Evolutionary conservation across 106 monocot species (phyloP), one percentile per base, ranked within the genome.

Genomic region (Apostasia ramifera): DNA sequence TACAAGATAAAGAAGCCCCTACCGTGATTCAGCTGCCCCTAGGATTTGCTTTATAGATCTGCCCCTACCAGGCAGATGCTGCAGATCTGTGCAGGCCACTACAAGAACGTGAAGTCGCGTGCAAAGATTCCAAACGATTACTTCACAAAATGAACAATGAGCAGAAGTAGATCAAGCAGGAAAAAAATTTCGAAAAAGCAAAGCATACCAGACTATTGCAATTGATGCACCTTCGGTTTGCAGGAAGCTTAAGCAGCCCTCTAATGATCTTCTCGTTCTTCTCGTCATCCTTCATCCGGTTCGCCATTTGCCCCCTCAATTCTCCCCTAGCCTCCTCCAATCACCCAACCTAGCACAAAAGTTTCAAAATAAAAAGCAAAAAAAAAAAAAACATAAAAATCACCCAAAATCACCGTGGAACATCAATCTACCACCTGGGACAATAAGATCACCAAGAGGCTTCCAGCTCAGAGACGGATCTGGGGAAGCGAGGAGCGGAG

Each of bases 261-360:
- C 94, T 80, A 51, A 95, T 95, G 14, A 91, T 95, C 81, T 71
- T 85, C 84, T 95, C 94, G 65, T 91, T 91, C 81, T 83, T 85
- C 83, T 95, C 94, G 14, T 92, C 92, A 66, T 91, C 91, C 68
- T 88, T 95, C 51, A 95, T 61, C 77, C 91, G 76, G 66, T 66
- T 88, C 76, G 81, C 79, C 91, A 91, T 94, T 67, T 38, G 46
- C 56, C 48, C 63, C 47, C 66, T 6, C 6, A 57, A 53, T 10
- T 66, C 14, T 61, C 63, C 46, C 59, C 12, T 73, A 38, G 43
- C 14, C 40, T 61, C 58, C 55, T 61, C 44, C 61, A 69, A 77
- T 48, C 42, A 47, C 50, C n/a, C 8, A 13, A 54, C 15, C 38
- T 59, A 38, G 37, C 47, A 50, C 66, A 38, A 2, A 66, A 42